Percentiles rank a stretch among this genome's conserved stretches.
phyloP scores from a whole-genome alignment of 2,329 filamentous ascomycete species.

The Scolecobasidium constrictum region DNA sequence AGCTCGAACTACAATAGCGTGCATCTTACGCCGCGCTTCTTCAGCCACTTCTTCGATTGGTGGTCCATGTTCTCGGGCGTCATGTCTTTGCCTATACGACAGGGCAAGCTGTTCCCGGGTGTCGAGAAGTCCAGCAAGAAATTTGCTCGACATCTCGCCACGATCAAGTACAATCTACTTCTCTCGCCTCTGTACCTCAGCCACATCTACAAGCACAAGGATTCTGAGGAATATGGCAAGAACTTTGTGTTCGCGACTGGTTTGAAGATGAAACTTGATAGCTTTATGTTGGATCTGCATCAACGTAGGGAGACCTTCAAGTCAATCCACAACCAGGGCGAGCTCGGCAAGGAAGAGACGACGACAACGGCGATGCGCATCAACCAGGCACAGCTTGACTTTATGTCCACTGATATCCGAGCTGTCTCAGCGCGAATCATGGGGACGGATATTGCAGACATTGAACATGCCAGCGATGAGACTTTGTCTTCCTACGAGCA shows the following conservation, averaged over 20 bases:
- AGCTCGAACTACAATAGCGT: slow-evolving; percentile 94
- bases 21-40: slow-evolving; percentile 88
- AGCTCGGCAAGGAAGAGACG: slow-evolving; percentile 51
- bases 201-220: slow-evolving; percentile 98
- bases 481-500: slow-evolving; percentile 46
- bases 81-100: slow-evolving; percentile 87
- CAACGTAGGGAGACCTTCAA: slow-evolving; percentile 88
- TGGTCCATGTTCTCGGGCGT: slow-evolving; percentile 94
- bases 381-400: slow-evolving; percentile 84
- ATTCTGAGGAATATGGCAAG: slow-evolving; percentile 74
- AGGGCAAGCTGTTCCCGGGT: slow-evolving; percentile 83
- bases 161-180: slow-evolving; percentile 93
- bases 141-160: slow-evolving; percentile 92
- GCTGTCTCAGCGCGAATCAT: slow-evolving; percentile 86
- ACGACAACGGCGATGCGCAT: slow-evolving; percentile 91
- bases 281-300: slow-evolving; percentile 94
- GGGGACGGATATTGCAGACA: slow-evolving; percentile 65
- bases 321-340: slow-evolving; percentile 53
- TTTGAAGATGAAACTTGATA: slow-evolving; percentile 91
- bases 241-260: slow-evolving; percentile 80
- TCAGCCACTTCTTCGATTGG: slow-evolving; percentile 97
- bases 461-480: slow-evolving; percentile 56
- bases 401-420: slow-evolving; percentile 82
- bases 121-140: slow-evolving; percentile 97
- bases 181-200: slow-evolving; percentile 89